A percentile compares a stretch with the other conserved stretches of the same genome.
Evolutionary conservation across 2,329 filamentous ascomycete species (phyloP).

Genomic region (Chaetomium olivaceum): DNA sequence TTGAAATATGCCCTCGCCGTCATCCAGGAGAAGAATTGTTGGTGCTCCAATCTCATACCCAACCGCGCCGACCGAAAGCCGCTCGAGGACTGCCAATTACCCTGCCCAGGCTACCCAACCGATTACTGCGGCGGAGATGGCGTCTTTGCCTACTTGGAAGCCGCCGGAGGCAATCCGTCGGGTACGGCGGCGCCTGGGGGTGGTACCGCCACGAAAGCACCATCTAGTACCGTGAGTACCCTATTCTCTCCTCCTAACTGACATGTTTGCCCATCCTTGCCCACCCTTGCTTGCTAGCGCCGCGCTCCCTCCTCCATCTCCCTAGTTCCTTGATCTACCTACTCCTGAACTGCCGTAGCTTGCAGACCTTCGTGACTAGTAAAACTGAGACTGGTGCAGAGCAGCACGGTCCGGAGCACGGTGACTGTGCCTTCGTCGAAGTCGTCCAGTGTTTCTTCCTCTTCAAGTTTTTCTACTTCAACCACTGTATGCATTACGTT

Average conservation of each 20-base stretch:
- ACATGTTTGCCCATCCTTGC: constrained; percentile 13
- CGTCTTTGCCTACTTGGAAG: constrained; percentile 65
- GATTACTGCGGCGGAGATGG: constrained; percentile 66
- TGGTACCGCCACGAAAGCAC: neutral
- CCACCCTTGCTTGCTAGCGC: neutral
- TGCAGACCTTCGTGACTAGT: constrained; percentile 27
- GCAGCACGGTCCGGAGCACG: constrained; percentile 40
- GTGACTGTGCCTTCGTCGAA: constrained; percentile 37
- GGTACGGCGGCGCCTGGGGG: constrained; percentile 22
- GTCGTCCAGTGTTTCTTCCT: constrained; percentile 32
- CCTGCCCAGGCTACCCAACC: constrained; percentile 67
- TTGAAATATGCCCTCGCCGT: constrained; percentile 65
- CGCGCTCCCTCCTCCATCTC: neutral
- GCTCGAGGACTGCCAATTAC: constrained; percentile 51
- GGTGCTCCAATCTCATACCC: constrained; percentile 73
- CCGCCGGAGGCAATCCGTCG: constrained; percentile 36
- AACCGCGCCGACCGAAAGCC: constrained; percentile 44
- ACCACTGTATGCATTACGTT: constrained; percentile 42
- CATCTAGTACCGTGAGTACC: constrained; percentile 23
- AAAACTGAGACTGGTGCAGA: constrained; percentile 39
- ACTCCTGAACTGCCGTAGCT: neutral
- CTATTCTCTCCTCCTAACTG: neutral
- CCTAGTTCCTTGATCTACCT: neutral
- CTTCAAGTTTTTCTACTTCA: constrained; percentile 33
- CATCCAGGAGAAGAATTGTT: constrained; percentile 65